Evolutionary conservation across 2,329 filamentous ascomycete genomes (phyloP), one percentile per base, ranked within the genome.

Genomic region (Cylindrodendrum hubeiense): DNA sequence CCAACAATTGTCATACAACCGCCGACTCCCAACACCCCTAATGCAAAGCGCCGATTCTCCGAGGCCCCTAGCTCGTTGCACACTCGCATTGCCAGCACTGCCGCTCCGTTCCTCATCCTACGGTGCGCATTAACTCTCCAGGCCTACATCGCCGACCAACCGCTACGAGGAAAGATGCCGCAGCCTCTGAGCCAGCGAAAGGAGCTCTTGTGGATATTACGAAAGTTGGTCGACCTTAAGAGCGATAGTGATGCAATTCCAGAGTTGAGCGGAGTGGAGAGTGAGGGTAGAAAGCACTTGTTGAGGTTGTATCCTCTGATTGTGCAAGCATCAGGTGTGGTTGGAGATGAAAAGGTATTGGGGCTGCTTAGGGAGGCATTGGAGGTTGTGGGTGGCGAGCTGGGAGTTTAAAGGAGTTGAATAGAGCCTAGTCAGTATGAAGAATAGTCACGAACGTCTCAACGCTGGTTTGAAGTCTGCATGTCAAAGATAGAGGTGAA

Each of bases 81-180:
- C 63, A 79, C 87, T 43, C 85, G 89, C 13, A 88, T 98, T 17
- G 92, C 95, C 0, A 87, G 90, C 75, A 91, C 91, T 4, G 89
- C 91, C 0, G 91, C 93, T 0, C 94, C 94, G 0, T 95, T 93
- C 73, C 85, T 98, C 3, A 91, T 98, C 47, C 83, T 97, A 2
- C 90, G 96, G 3, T 90, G 92, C 13, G 94, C 93, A 0, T 83
- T 97, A 17, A 90, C 93, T 0, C 81, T 98, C n/a, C 90, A 93
- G 60, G 86, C 91, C 1, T 98, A 97, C 76, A 90, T 97, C 49
- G 93, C 94, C 4, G 96, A 99, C 78, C 95, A 98, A 76, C 95
- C 95, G 1, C 83, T 99, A 21, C 87, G 96, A 15, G 95, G 96
- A 0, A 87, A 90, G 53, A 96, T 97, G 90, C 96, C 96, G 5